These are phyloP conservation scores for Ophiostoma novo-ulmi DNA, from an alignment of 2,329 filamentous ascomycete genomes.

Conservation along the genomic window DNA sequence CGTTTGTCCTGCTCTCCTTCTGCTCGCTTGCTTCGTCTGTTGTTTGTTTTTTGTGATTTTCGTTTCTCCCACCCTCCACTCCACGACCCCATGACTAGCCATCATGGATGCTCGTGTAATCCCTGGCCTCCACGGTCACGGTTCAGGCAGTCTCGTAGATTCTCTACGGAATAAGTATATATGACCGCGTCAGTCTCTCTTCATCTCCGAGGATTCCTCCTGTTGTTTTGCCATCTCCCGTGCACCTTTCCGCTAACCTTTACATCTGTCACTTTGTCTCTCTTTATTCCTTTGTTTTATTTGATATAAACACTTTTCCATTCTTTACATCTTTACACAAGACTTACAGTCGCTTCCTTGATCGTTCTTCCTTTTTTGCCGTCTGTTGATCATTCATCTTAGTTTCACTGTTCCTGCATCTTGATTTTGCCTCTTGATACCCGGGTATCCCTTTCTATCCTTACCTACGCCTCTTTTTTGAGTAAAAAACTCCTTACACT, in stretches of 20 bases:
- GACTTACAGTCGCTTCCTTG: background rate
- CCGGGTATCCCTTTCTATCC: slow-evolving; percentile 8
- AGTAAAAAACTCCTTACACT: background rate
- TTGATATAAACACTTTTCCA: background rate
- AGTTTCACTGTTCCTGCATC: background rate
- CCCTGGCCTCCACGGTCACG: slow-evolving; percentile 2
- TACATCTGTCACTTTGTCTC: background rate
- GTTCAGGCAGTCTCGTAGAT: background rate
- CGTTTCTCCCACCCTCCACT: slow-evolving; percentile 8
- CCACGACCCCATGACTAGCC: background rate
- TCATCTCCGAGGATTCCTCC: background rate
- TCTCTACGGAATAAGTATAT: background rate
- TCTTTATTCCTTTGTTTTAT: background rate
- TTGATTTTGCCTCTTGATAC: slow-evolving; percentile 10
- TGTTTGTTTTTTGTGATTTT: background rate
- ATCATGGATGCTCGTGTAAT: background rate
- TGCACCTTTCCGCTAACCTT: background rate
- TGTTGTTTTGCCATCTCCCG: background rate
- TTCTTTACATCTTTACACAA: background rate
- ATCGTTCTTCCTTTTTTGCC: background rate
- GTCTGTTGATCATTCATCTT: slow-evolving; percentile 3
- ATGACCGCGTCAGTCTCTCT: slow-evolving; percentile 1
- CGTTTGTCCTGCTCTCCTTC: background rate
- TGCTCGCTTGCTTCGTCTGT: background rate
- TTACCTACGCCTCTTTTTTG: background rate